These are phyloP conservation scores for Stellera chamaejasme DNA, from an alignment of 345 rosid genomes.

Conservation along the genomic window DNA sequence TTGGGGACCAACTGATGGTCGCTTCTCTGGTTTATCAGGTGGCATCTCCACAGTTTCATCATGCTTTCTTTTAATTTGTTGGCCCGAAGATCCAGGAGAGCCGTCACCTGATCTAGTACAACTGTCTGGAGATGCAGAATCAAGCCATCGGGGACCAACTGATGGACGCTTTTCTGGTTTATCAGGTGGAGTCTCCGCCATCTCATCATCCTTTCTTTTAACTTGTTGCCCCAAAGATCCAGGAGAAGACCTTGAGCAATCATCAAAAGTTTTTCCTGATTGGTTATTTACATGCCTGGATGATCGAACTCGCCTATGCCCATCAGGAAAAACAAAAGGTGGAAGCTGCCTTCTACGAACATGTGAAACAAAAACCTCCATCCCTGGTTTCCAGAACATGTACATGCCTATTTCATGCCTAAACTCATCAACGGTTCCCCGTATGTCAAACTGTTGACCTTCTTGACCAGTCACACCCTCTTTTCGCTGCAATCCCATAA, in stretches of 20 bases:
- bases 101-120: constrained; percentile 20
- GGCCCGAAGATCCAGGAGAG: constrained; percentile 32
- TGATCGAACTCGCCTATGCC: constrained; percentile 38
- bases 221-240: constrained; percentile 37
- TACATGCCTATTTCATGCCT: constrained; percentile 49
- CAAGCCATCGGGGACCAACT: constrained; percentile 35
- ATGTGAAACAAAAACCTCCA: constrained; percentile 64
- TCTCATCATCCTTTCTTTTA: constrained; percentile 37
- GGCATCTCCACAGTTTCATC: constrained; percentile 27
- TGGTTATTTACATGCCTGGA: constrained; percentile 42
- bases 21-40: constrained; percentile 41
- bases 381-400: constrained; percentile 67
- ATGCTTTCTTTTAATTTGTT: constrained; percentile 38
- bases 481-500: constrained; percentile 72
- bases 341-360: constrained; percentile 69
- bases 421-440: constrained; percentile 58
- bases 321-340: constrained; percentile 57
- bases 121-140: constrained; percentile 38
- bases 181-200: constrained; percentile 29
- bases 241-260: constrained; percentile 21
- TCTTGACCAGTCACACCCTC: constrained; percentile 55
- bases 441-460: constrained; percentile 71
- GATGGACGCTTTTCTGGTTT: constrained; percentile 43
- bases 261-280: constrained; percentile 39
- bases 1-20: constrained; percentile 39